Conservation (phyloP, 345 rosid genomes). For the Hibiscus trionum region DNA sequence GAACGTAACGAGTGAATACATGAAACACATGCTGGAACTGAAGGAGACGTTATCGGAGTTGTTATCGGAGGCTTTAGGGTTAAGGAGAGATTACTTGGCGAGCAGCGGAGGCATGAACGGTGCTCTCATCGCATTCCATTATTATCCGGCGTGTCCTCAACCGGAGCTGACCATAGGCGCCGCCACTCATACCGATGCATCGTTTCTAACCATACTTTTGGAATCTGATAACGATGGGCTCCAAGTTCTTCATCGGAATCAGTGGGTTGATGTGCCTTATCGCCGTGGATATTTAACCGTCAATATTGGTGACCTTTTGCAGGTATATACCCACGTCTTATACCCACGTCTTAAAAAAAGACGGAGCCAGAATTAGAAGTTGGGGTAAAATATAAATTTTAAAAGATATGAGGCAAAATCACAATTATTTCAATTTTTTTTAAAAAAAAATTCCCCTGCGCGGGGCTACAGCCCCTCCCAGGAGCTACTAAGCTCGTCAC, state of each 20-base stretch:
- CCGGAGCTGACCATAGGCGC: slow-evolving; percentile 37
- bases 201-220: slow-evolving; percentile 33
- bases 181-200: slow-evolving; percentile 32
- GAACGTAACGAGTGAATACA: slow-evolving; percentile 24
- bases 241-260: slow-evolving; percentile 12
- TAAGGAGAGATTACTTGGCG: background rate
- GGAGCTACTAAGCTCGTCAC: too few relatives aligned
- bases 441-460: too few relatives aligned
- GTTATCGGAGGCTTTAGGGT: too few relatives aligned
- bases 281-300: background rate
- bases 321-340: slow-evolving; percentile 2
- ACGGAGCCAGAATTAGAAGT: too few relatives aligned
- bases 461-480: too few relatives aligned
- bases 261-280: slow-evolving; percentile 32
- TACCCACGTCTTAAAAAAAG: too few relatives aligned
- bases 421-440: too few relatives aligned
- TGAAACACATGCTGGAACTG: slow-evolving; percentile 17
- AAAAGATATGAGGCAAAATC: too few relatives aligned
- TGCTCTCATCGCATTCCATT: slow-evolving; percentile 28
- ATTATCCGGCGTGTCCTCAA: slow-evolving; percentile 41
- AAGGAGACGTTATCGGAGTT: slow-evolving; percentile 9
- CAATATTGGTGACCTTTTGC: slow-evolving; percentile 2
- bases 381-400: too few relatives aligned
- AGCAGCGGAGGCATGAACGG: slow-evolving; percentile 32
- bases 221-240: slow-evolving; percentile 19